phyloP scores from a whole-genome alignment of 345 rosid genomes.

The Combretum micranthum region DNA sequence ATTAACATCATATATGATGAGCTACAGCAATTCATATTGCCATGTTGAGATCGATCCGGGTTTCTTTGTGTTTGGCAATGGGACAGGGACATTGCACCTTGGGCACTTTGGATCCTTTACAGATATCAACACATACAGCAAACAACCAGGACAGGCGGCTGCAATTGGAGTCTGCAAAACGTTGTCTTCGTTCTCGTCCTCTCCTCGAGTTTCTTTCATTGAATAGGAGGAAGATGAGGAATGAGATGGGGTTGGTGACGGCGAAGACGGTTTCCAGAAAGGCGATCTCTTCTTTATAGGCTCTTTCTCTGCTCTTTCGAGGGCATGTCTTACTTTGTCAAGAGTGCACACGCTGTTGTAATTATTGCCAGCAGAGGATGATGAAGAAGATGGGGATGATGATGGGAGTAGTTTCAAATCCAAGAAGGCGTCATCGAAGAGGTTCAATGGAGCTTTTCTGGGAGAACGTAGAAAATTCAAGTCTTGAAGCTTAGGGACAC shows the following conservation, averaged over 20 bases:
- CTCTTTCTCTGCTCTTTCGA: constrained; percentile 59
- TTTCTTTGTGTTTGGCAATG: constrained; percentile 28
- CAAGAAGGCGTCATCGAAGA: constrained; percentile 35
- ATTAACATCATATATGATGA: too few relatives aligned
- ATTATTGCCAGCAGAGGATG: constrained; percentile 16
- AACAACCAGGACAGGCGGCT: constrained; percentile 73
- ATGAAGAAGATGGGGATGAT: constrained; percentile 12
- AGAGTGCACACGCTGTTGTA: constrained; percentile 89
- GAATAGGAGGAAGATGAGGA: constrained; percentile 38
- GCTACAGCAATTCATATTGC: constrained; percentile 16
- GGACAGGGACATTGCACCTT: constrained; percentile 30
- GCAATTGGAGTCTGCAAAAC: constrained; percentile 38
- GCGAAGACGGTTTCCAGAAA: constrained; percentile 25
- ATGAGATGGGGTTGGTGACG: constrained; percentile 23
- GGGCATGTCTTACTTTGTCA: constrained; percentile 74
- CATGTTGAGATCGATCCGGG: constrained; percentile 45
- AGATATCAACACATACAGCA: constrained; percentile 69
- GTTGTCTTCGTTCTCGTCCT: constrained; percentile 14
- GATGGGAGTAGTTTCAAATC: constrained; percentile 35
- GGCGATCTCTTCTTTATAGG: constrained; percentile 32
- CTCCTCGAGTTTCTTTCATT: constrained; percentile 21
- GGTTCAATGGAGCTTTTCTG: constrained; percentile 19
- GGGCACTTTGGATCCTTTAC: constrained; percentile 65
- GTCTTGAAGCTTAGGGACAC: constrained; percentile 26
- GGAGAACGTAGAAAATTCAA: constrained; percentile 44